phyloP scores from a whole-genome alignment of 73 alveolate species.

The Urostyla sp. region DNA sequence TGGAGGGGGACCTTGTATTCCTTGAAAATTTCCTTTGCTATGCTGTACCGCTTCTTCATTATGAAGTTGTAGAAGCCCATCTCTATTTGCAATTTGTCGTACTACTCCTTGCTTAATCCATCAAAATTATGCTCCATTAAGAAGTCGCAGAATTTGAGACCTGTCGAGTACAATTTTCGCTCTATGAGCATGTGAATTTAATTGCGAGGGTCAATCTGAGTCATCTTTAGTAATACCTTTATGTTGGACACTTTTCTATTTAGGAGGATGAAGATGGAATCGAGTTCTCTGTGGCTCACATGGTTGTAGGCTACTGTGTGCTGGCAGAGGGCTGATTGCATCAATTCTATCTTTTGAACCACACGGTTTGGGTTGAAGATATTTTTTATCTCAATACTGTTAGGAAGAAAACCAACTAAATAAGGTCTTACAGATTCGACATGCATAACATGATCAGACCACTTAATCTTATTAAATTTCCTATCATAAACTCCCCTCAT shows the following conservation, averaged over 20 bases:
- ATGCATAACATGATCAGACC: conserved; percentile 54
- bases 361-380: conserved; percentile 70
- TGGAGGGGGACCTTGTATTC: conserved; percentile 37
- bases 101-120: conserved; percentile 41
- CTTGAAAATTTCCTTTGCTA: conserved; percentile 48
- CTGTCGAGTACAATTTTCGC: conserved; percentile 63
- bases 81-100: conserved; percentile 51
- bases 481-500: conserved; percentile 63
- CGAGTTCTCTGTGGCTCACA: conserved; percentile 25
- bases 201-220: conserved; percentile 51
- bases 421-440: conserved; percentile 59
- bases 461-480: conserved; percentile 57
- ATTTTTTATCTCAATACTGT: conserved; percentile 54
- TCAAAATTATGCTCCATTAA: conserved; percentile 59
- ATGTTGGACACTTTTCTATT: conserved; percentile 20
- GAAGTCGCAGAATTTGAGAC: conserved; percentile 57
- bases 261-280: conserved; percentile 18
- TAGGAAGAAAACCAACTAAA: conserved; percentile 44
- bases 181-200: conserved; percentile 50
- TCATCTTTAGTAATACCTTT: conserved; percentile 38
- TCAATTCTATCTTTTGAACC: conserved; percentile 32
- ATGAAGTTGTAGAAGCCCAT: conserved; percentile 55
- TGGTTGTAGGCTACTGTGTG: conserved; percentile 48
- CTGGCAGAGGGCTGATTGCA: background rate
- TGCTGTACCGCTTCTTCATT: conserved; percentile 23